These are phyloP conservation scores for Amylostereum areolatum DNA, from an alignment of 1,284 basidiomycete genomes.

Conservation along the genomic window DNA sequence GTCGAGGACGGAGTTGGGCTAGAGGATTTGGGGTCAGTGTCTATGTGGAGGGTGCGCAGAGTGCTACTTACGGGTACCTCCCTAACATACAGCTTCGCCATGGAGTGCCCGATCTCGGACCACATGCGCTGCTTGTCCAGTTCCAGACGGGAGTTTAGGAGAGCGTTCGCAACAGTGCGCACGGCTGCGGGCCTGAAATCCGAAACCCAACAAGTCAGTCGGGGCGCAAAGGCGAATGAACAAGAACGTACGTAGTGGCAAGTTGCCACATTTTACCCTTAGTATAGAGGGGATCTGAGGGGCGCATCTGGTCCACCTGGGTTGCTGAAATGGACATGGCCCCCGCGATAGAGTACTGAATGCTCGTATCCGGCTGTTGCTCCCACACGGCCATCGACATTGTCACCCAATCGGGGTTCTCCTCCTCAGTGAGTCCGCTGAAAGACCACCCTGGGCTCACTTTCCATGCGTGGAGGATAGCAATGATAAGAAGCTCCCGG, in stretches of 20 bases:
- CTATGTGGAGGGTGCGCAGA: not conserved
- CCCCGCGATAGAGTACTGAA: conserved; percentile 53
- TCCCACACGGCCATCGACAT: conserved; percentile 51
- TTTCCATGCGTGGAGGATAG: conserved; percentile 64
- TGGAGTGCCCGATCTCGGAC: conserved; percentile 53
- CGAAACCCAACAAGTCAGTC: conserved; percentile 5
- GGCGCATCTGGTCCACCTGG: conserved; percentile 35
- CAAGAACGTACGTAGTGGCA: conserved; percentile 22
- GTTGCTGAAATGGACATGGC: conserved; percentile 23
- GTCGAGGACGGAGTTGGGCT: conserved; percentile 7
- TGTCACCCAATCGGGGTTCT: conserved; percentile 40
- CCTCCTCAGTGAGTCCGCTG: conserved; percentile 22
- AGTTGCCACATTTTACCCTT: conserved; percentile 29
- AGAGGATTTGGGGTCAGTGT: not conserved
- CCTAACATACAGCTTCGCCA: conserved; percentile 28
- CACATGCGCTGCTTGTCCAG: conserved; percentile 59
- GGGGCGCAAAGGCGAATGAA: no score
- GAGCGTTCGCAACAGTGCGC: conserved; percentile 48
- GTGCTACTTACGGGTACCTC: conserved; percentile 11
- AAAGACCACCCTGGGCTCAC: conserved; percentile 47
- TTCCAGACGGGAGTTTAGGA: conserved; percentile 54
- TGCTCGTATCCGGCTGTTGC: conserved; percentile 51
- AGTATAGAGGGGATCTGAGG: conserved; percentile 29
- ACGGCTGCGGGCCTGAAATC: conserved; percentile 46
- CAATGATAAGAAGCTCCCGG: conserved; percentile 59